phyloP scores from a whole-genome alignment of 2,329 filamentous ascomycete genomes.

The Colletotrichum sp. region DNA sequence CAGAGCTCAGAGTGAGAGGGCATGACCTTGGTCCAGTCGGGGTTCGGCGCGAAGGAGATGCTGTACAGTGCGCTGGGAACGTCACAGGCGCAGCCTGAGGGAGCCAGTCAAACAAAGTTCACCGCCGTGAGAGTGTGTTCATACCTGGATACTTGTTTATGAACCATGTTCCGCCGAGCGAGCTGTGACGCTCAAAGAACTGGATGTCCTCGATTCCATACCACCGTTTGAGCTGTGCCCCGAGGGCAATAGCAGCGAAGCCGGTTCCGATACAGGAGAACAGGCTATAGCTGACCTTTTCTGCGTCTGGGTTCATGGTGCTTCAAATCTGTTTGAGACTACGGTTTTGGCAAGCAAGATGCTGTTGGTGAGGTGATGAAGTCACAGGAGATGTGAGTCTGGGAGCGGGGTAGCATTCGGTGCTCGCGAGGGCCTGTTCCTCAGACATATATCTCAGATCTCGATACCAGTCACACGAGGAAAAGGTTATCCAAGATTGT shows the following conservation, averaged over 20 bases:
- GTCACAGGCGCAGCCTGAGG: slow-evolving; percentile 53
- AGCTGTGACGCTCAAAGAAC: slow-evolving; percentile 63
- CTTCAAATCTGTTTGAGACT: neutral
- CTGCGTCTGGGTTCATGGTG: neutral
- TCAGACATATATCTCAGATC: neutral
- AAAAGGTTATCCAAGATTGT: neutral
- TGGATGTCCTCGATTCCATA: slow-evolving; percentile 63
- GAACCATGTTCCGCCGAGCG: slow-evolving; percentile 69
- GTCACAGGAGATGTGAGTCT: neutral
- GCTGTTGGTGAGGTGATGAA: neutral
- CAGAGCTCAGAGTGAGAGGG: slow-evolving; percentile 61
- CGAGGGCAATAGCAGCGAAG: slow-evolving; percentile 66
- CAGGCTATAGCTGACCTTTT: slow-evolving; percentile 32
- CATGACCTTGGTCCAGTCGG: slow-evolving; percentile 63
- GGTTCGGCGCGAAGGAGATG: slow-evolving; percentile 65
- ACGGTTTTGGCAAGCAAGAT: neutral
- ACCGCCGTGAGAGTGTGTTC: neutral
- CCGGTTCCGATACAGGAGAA: slow-evolving; percentile 62
- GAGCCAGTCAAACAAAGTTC: neutral
- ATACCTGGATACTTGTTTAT: slow-evolving; percentile 60
- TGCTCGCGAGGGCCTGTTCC: neutral
- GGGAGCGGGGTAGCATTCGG: neutral
- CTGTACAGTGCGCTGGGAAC: slow-evolving; percentile 67
- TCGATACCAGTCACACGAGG: neutral
- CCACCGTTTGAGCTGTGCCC: slow-evolving; percentile 60